Conservation (phyloP, 2,329 filamentous ascomycete species). For the Pseudogymnoascus sp. region DNA sequence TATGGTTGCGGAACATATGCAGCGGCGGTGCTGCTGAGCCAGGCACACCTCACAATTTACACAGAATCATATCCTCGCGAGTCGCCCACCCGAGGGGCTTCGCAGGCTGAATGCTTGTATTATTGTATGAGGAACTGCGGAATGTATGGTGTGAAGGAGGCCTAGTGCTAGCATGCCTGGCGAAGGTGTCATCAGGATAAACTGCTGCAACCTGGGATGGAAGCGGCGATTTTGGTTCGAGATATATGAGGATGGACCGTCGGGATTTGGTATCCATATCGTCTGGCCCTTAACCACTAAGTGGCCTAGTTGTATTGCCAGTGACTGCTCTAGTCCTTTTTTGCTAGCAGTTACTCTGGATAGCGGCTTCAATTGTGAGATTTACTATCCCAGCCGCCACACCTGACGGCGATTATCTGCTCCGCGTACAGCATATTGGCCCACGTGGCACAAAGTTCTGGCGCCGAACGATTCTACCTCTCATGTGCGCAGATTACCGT, state of each 20-base stretch:
- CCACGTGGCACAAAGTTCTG: slow-evolving; percentile 13
- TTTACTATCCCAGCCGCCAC: slow-evolving; percentile 28
- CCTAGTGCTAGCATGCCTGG: slow-evolving; percentile 18
- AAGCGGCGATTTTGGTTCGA: slow-evolving; percentile 21
- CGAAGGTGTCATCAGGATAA: not conserved
- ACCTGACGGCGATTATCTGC: slow-evolving; percentile 31
- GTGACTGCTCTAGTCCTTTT: not conserved
- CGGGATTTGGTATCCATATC: slow-evolving; percentile 14
- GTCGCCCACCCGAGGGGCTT: no score
- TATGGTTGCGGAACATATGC: no score
- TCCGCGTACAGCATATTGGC: slow-evolving; percentile 29
- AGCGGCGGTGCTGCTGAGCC: no score
- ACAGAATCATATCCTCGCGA: no score
- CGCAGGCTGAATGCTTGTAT: no score
- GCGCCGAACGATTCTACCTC: slow-evolving; percentile 23
- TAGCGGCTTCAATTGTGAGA: slow-evolving; percentile 19
- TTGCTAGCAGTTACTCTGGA: not conserved
- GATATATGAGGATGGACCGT: slow-evolving; percentile 20
- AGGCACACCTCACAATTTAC: no score
- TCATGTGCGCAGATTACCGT: slow-evolving; percentile 35
- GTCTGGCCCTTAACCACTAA: slow-evolving; percentile 21
- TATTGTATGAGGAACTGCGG: no score
- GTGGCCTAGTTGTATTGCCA: not conserved
- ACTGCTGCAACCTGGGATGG: not conserved
- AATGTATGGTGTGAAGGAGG: slow-evolving; percentile 9